These are phyloP conservation scores for Globisporangium paddicum DNA, from an alignment of 352 stramenopile genomes.

Conservation along the genomic window DNA sequence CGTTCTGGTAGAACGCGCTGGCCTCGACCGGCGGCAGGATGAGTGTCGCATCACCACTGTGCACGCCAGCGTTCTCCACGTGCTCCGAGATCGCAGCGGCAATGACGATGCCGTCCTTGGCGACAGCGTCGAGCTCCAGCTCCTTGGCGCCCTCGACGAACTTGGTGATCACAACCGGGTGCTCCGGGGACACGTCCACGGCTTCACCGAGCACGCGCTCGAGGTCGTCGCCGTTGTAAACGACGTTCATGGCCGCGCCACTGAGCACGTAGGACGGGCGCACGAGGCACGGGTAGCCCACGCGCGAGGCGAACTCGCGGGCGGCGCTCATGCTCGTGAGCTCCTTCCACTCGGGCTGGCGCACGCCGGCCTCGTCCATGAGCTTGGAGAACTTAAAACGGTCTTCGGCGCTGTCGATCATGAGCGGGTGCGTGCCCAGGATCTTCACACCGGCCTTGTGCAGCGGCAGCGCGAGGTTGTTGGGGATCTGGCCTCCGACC, in stretches of 20 bases:
- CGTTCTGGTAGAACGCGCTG: slow-evolving; percentile 60
- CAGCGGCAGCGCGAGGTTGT: slow-evolving; percentile 93
- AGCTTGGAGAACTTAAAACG: slow-evolving; percentile 93
- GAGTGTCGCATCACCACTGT: slow-evolving; percentile 90
- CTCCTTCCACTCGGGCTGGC: slow-evolving; percentile 75
- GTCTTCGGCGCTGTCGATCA: slow-evolving; percentile 96
- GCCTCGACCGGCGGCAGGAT: slow-evolving; percentile 84
- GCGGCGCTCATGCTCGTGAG: slow-evolving; percentile 88
- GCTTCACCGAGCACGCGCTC: slow-evolving; percentile 86
- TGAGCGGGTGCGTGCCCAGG: slow-evolving; percentile 79
- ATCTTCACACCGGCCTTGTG: slow-evolving; percentile 82
- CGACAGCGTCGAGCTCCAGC: slow-evolving; percentile 93
- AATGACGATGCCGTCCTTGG: slow-evolving; percentile 84
- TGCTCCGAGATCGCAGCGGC: slow-evolving; percentile 91
- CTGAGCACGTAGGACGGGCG: slow-evolving; percentile 97
- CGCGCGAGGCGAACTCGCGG: slow-evolving; percentile 90
- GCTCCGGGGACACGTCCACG: slow-evolving; percentile 91
- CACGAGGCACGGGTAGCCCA: slow-evolving; percentile 96
- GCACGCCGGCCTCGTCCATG: slow-evolving; percentile 93
- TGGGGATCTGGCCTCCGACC: slow-evolving; percentile 96
- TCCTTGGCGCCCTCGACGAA: slow-evolving; percentile 94
- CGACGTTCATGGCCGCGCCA: slow-evolving; percentile 98
- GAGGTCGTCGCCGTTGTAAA: slow-evolving; percentile 91
- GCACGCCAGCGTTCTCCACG: slow-evolving; percentile 93
- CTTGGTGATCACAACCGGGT: slow-evolving; percentile 97